Base-by-base conservation (phyloP, 495 filamentous ascomycete species). In the Letharia lupina region DNA sequence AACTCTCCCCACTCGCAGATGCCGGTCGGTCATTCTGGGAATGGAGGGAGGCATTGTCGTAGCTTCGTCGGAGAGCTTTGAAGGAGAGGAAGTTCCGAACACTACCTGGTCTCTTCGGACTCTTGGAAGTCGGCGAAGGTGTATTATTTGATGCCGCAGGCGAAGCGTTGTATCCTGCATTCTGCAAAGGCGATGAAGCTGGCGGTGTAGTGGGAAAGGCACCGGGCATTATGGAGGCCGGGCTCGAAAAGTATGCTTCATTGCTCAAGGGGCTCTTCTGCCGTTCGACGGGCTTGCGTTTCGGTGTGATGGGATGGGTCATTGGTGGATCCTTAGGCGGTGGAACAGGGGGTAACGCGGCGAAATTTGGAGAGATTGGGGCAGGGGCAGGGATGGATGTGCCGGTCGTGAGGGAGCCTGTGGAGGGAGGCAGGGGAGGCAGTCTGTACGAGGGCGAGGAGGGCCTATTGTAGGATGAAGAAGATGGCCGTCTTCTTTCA, bases 1-100 rank as follows among this genome's bases (percentile, higher is more conserved):
- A 48, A 52, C 70, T 75, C 62, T 80, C 77, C 67, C 75, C 80
- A 73, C 80, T 80, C 76, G 73, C 70, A 60, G 68, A 67, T 57
- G 64, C 52, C 15, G 64, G 62, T 66, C 74, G 28, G 52, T 52
- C 60, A 7, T 13, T 61, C 37, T 68, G 42, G 8, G 52, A 44
- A 13, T 59, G 35, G 42, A 59, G 59, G 10, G 60, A 60, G 28
- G 45, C 57, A 11, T 59, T 56, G 20, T 63, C 54, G n/a, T 60
- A 62, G 48, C 37, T 61, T 18, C 61, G 60, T 41, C 70, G 69
- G 20, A 65, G 45, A 28, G 60, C 45, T 57, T 67, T 65, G 31
- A 68, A 68, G 3, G 70, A 66, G 40, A 71, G 68, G 33, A 72
- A 40, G 6, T 67, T 63, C 41, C 62, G 58, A 7, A 72, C 54